Evolutionary conservation across 305 asterid species (phyloP).

Genomic region (Fraxinus greggii): DNA sequence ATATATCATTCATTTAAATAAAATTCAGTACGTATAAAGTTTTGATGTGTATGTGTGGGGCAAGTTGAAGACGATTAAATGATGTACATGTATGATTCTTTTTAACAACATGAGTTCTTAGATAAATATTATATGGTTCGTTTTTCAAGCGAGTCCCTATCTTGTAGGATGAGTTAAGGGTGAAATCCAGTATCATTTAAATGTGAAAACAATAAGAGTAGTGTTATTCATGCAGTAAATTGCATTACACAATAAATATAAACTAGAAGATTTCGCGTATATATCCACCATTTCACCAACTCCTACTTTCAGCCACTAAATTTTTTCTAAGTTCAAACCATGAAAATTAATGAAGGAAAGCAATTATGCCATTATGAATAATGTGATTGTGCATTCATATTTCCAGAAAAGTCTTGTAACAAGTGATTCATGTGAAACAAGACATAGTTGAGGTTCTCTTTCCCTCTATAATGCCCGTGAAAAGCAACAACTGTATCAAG

Average conservation of each 20-base stretch:
- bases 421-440: constrained; percentile 13
- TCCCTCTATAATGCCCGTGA: neutral
- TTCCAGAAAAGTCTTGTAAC: neutral
- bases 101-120: neutral
- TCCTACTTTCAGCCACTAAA: neutral
- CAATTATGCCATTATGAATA: neutral
- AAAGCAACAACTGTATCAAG: neutral
- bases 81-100: neutral
- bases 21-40: neutral
- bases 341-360: neutral
- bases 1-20: neutral
- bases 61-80: neutral
- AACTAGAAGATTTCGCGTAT: neutral
- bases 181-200: neutral
- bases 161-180: neutral
- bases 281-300: neutral
- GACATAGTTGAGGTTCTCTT: neutral
- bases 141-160: neutral
- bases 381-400: neutral
- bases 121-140: neutral
- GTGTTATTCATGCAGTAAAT: neutral
- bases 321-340: neutral
- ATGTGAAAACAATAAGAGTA: neutral
- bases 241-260: neutral
- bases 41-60: neutral